Conservation (phyloP, 1,139 yeast species). For the Debaryomyces robertsiae region DNA sequence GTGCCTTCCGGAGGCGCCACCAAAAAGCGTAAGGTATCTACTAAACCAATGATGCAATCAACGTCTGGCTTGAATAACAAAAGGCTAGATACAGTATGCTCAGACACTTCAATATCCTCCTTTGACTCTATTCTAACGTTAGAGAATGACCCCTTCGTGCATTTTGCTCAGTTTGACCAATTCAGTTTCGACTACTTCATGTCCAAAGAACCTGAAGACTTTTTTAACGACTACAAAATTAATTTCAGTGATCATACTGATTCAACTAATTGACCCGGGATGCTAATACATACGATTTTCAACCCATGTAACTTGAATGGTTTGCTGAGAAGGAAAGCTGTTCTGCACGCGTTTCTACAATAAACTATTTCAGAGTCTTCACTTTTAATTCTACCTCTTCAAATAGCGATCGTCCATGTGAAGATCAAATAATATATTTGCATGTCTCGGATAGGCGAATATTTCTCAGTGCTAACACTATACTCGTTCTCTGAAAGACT, state of each 20-base stretch:
- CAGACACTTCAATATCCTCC: conserved; percentile 12
- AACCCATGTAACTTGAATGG: too few species aligned
- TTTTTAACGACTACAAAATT: conserved; percentile 1
- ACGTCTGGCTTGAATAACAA: conserved; percentile 1
- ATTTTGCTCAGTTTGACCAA: conserved; percentile 2
- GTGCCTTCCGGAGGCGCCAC: not conserved
- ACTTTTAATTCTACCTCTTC: too few species aligned
- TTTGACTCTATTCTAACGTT: conserved; percentile 11
- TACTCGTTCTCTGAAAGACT: too few species aligned
- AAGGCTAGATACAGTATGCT: conserved; percentile 1
- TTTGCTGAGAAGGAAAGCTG: too few species aligned
- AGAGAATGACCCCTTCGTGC: conserved; percentile 1
- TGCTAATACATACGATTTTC: too few species aligned
- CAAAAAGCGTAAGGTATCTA: conserved; percentile 12
- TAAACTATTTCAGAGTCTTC: too few species aligned
- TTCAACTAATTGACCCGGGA: conserved; percentile 1
- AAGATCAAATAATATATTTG: too few species aligned
- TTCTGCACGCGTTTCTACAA: too few species aligned
- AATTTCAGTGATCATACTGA: conserved; percentile 6
- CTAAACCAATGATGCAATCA: conserved; percentile 10
- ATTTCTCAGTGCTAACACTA: too few species aligned
- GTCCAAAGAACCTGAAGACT: conserved; percentile 1
- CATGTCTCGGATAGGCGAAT: too few species aligned
- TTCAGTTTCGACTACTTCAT: conserved; percentile 4
- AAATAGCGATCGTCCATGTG: too few species aligned